A percentile compares a stretch with the other conserved stretches of the same genome.
phyloP scores from a whole-genome alignment of 2,329 filamentous ascomycete species.

The Colletotrichum musicola region DNA sequence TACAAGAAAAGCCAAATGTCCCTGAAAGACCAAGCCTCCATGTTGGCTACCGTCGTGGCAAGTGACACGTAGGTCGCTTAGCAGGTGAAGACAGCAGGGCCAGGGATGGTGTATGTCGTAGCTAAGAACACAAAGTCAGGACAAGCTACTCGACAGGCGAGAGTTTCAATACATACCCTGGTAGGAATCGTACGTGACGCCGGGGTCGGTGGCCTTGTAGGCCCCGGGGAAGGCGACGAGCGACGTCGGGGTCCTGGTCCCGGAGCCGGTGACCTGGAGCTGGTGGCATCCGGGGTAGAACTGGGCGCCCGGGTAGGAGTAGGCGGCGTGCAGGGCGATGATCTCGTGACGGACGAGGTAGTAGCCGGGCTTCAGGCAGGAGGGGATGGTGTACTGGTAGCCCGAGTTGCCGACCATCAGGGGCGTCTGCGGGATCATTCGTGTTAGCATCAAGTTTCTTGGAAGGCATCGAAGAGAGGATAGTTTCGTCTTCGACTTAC shows the following conservation, averaged over 20 bases:
- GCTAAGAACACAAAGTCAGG: constrained; percentile 47
- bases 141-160: constrained; percentile 57
- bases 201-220: constrained; percentile 62
- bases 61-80: constrained; percentile 40
- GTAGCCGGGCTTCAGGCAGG: constrained; percentile 64
- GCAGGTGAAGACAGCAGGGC: constrained; percentile 62
- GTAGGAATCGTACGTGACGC: constrained; percentile 66
- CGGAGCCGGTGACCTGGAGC: constrained; percentile 64
- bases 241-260: constrained; percentile 54
- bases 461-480: no score
- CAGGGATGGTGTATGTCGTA: constrained; percentile 59
- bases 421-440: constrained; percentile 46
- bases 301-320: constrained; percentile 65
- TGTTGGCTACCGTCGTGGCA: neutral
- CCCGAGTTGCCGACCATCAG: constrained; percentile 59
- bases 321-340: constrained; percentile 65
- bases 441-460: neutral
- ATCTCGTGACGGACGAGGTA: constrained; percentile 71
- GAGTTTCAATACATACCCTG: constrained; percentile 53
- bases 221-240: constrained; percentile 67
- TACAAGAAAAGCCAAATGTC: neutral
- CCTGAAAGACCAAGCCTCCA: no score
- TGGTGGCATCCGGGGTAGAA: constrained; percentile 71
- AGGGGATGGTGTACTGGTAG: constrained; percentile 66
- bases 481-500: constrained; percentile 43